Percentiles rank a stretch among this genome's conserved stretches.
Evolutionary conservation across 2,329 filamentous ascomycete genomes (phyloP).

Genomic region (Arthrobotrys iridis): DNA sequence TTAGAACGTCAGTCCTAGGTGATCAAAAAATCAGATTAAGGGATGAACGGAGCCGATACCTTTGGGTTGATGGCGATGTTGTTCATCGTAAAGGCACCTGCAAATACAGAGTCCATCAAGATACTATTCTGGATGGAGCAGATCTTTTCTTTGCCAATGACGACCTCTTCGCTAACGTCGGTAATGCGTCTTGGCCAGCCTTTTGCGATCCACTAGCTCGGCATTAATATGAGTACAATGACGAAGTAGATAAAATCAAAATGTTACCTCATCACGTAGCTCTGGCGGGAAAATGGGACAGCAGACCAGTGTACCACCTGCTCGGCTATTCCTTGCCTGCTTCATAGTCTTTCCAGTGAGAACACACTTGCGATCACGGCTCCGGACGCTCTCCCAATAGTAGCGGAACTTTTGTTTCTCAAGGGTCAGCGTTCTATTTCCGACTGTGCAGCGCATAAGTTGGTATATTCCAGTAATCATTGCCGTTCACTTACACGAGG

Average conservation of each 20-base stretch:
- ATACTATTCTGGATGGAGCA: conserved; percentile 35
- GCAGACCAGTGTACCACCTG: not conserved
- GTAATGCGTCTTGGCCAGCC: not conserved
- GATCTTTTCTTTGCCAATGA: conserved; percentile 29
- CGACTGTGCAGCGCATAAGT: too few species aligned
- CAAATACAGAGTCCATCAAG: conserved; percentile 2
- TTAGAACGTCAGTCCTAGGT: not conserved
- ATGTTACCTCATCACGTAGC: conserved; percentile 12
- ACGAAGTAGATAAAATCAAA: not conserved
- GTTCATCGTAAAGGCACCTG: conserved; percentile 4
- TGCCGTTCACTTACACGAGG: conserved; percentile 24
- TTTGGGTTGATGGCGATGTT: conserved; percentile 33
- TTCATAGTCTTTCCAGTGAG: conserved; percentile 10
- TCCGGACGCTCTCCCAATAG: not conserved
- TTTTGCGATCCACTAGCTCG: conserved; percentile 12
- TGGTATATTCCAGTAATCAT: too few species aligned
- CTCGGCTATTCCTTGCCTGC: not conserved
- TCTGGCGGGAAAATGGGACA: conserved; percentile 32
- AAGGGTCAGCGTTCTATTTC: not conserved
- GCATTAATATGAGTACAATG: not conserved
- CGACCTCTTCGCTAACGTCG: not conserved
- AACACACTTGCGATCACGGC: conserved; percentile 21
- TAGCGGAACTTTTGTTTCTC: not conserved
- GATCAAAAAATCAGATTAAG: too few species aligned
- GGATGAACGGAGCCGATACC: not conserved